A percentile compares a stretch with the other conserved stretches of the same genome.
phyloP scores from a whole-genome alignment of 495 filamentous ascomycete species.

The Amphirosellinia nigrospora region DNA sequence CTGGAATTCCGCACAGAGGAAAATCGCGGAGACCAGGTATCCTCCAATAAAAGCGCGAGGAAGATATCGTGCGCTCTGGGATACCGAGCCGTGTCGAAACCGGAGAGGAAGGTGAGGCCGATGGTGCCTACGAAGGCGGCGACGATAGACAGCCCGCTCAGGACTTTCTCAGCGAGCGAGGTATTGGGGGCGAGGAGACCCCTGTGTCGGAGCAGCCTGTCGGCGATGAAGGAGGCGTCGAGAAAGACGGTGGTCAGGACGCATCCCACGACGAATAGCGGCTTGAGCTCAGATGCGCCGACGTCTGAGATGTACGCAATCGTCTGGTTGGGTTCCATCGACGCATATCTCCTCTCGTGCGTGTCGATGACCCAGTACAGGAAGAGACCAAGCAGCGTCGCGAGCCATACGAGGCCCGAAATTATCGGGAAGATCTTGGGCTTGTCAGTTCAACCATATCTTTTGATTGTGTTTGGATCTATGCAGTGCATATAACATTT shows the following conservation, averaged over 20 bases:
- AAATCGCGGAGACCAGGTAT: conserved; percentile 81
- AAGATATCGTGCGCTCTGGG: conserved; percentile 74
- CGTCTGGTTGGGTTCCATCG: conserved; percentile 66
- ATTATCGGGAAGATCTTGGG: conserved; percentile 80
- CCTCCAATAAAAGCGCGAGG: conserved; percentile 83
- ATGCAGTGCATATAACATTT: neutral
- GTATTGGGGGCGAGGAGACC: conserved; percentile 76
- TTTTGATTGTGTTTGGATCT: neutral
- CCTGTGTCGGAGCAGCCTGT: conserved; percentile 81
- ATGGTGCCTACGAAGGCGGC: conserved; percentile 77
- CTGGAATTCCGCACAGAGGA: conserved; percentile 88
- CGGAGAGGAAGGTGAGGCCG: conserved; percentile 79
- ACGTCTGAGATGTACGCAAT: conserved; percentile 92
- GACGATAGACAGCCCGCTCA: conserved; percentile 71
- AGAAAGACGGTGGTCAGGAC: conserved; percentile 81
- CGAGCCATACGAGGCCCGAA: conserved; percentile 80
- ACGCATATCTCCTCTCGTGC: conserved; percentile 65
- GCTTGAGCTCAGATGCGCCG: conserved; percentile 71
- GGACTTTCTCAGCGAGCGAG: conserved; percentile 68
- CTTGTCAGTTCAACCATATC: conserved; percentile 25
- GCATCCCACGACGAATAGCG: conserved; percentile 85
- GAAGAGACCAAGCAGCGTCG: conserved; percentile 59
- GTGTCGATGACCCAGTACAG: conserved; percentile 67
- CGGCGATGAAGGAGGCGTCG: conserved; percentile 78
- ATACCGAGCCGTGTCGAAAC: conserved; percentile 81